phyloP scores from a whole-genome alignment of 495 filamentous ascomycete genomes.

The Pseudomonodictys pantanalensis region DNA sequence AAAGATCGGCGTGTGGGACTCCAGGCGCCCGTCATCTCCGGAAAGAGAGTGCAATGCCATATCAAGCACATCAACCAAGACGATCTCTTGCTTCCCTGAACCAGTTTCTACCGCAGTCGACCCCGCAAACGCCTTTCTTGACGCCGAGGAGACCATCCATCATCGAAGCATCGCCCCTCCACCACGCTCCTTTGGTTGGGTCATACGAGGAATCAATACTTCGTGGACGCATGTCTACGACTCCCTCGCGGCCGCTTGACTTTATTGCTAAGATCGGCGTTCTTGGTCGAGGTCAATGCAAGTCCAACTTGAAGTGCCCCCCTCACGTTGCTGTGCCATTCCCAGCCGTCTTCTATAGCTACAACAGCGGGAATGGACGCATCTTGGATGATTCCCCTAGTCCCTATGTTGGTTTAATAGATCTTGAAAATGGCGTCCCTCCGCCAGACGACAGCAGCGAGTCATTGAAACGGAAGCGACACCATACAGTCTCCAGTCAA shows the following conservation, averaged over 20 bases:
- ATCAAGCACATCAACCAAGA: constrained; percentile 68
- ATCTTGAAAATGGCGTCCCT: constrained; percentile 75
- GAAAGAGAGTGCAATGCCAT: constrained; percentile 57
- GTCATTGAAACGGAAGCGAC: constrained; percentile 48
- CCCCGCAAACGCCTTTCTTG: constrained; percentile 57
- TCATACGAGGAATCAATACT: constrained; percentile 98
- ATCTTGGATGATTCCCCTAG: constrained; percentile 79
- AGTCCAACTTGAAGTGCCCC: constrained; percentile 78
- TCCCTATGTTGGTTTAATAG: constrained; percentile 92
- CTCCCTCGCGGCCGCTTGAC: constrained; percentile 85
- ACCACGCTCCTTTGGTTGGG: constrained; percentile 92
- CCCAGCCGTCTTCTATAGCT: constrained; percentile 95
- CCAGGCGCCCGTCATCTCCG: constrained; percentile 40
- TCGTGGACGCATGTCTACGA: constrained; percentile 93
- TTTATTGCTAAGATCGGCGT: constrained; percentile 97
- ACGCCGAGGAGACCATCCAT: constrained; percentile 68
- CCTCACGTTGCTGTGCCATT: constrained; percentile 91
- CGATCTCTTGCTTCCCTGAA: constrained; percentile 62
- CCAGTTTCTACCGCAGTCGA: constrained; percentile 51
- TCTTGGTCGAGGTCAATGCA: constrained; percentile 85
- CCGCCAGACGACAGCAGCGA: constrained; percentile 46
- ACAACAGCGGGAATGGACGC: constrained; percentile 61
- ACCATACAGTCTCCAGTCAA: constrained; percentile 34
- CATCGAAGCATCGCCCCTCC: constrained; percentile 70
- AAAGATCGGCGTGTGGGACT: constrained; percentile 16